These are phyloP conservation scores for Triticum aestivum DNA, from an alignment of 176 grass and related monocot species.

Conservation along the genomic window DNA sequence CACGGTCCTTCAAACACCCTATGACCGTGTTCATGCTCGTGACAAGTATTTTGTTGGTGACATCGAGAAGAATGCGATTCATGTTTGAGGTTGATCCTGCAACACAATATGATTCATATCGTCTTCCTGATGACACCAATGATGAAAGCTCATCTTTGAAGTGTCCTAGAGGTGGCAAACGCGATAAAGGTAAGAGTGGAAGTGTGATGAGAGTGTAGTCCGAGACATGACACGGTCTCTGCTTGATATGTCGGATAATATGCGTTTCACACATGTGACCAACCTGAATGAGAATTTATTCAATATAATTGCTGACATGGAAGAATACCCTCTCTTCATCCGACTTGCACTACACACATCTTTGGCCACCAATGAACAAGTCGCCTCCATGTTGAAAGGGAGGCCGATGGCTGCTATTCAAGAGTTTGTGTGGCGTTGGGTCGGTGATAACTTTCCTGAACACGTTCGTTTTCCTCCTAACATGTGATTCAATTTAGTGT, in stretches of 20 bases:
- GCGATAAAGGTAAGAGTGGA: not conserved
- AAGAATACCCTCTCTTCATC: not conserved
- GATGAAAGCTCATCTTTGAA: not conserved
- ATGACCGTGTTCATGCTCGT: not conserved
- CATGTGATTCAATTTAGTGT: too few relatives aligned
- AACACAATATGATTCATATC: too few relatives aligned
- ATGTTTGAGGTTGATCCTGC: too few relatives aligned
- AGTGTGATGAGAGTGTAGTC: not conserved
- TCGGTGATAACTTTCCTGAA: not conserved
- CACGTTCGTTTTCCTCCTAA: too few relatives aligned
- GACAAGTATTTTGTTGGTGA: not conserved
- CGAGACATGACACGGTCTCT: not conserved
- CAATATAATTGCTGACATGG: not conserved
- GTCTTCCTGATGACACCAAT: not conserved
- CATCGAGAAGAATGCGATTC: too few relatives aligned
- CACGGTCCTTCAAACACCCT: not conserved
- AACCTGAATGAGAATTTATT: not conserved
- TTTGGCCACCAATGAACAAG: not conserved
- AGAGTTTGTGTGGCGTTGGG: not conserved
- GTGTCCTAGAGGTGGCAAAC: not conserved
- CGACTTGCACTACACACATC: not conserved
- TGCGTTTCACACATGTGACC: not conserved
- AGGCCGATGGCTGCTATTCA: not conserved
- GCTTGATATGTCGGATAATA: not conserved
- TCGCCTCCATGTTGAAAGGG: not conserved